Base-by-base conservation (phyloP, 2,329 filamentous ascomycete species). In the Mycogone perniciosa region DNA sequence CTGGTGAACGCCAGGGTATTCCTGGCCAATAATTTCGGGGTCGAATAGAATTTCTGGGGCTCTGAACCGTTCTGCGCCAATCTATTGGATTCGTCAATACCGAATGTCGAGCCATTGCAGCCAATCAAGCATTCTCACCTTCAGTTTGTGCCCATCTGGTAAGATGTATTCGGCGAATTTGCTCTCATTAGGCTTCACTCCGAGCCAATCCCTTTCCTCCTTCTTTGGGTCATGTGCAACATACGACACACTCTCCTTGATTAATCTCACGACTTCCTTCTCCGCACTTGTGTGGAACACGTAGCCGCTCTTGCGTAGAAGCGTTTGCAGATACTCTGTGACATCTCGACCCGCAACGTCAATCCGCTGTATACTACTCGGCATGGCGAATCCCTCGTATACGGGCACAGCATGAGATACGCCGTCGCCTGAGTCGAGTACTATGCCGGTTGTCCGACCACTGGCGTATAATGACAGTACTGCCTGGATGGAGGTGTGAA, bases 1-100 rank as follows among this genome's bases (percentile, higher is more conserved):
- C 71, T 99, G 93, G 70, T 99, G 93, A 50, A 99, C 86, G 54
- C 93, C 93, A 5, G 90, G 89, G 72, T 96, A 99, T 72, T 99
- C 93, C 47, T 96, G 84, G 8, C 93, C 90, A 61, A 99, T 96
- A 61, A 99, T 85, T 65, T 97, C 93, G 4, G 93, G 93, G 62
- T 97, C 92, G 70, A 99, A 99, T 30, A 99, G 80, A 60, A 99
- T 97, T 70, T 99, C 93, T 1, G 93, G 90, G 3, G 93, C 93
- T 57, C 93, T 82, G 77, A 97, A 99, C 45, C 93, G 84, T 72
- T 99, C 93, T 53, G 91, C 82, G 44, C 93, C 93, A 67, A 97
- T 81, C 86, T 93, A 39, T 20, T 29, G 5, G 26, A 7, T 27
- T 31, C 40, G 56, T 66, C 48, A 67, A 60, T 45, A 7, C 9